These are phyloP conservation scores for Fusarium euwallaceae DNA, from an alignment of 2,329 filamentous ascomycete species.

Conservation along the genomic window DNA sequence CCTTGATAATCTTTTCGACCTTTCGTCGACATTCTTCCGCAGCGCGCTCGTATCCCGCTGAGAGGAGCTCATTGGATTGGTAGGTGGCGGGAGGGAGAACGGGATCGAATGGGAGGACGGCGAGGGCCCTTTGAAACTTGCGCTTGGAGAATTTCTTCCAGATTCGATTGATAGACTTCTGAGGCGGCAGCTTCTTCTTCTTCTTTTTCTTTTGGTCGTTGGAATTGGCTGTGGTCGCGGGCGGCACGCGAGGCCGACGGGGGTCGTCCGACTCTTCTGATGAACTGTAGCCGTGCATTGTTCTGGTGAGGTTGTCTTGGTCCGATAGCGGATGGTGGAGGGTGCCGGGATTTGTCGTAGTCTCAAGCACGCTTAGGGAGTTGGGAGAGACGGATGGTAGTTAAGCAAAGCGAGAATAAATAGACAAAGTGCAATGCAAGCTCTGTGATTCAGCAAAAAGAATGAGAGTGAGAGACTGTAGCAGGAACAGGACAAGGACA, in stretches of 20 bases:
- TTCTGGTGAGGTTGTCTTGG: slow-evolving; percentile 6
- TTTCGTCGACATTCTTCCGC: slow-evolving; percentile 73
- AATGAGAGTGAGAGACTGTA: background rate
- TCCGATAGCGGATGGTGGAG: background rate
- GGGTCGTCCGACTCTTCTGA: slow-evolving; percentile 65
- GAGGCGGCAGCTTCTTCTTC: slow-evolving; percentile 67
- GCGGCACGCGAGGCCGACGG: slow-evolving; percentile 52
- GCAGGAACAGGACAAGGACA: slow-evolving; percentile 1
- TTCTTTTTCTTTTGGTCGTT: slow-evolving; percentile 64
- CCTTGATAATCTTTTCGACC: slow-evolving; percentile 71
- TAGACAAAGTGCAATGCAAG: background rate
- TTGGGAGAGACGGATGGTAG: background rate
- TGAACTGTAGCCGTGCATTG: slow-evolving; percentile 63
- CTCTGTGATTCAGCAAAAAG: background rate
- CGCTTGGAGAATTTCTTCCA: slow-evolving; percentile 72
- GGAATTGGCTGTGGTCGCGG: slow-evolving; percentile 50
- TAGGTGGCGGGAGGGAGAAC: slow-evolving; percentile 64
- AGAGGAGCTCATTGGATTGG: slow-evolving; percentile 71
- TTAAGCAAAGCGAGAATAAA: background rate
- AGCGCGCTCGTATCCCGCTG: slow-evolving; percentile 72
- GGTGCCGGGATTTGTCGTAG: background rate
- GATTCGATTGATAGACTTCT: slow-evolving; percentile 75
- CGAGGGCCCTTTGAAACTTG: slow-evolving; percentile 74
- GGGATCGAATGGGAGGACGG: slow-evolving; percentile 74
- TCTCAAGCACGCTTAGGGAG: background rate